Evolutionary conservation across 2,329 filamentous ascomycete genomes (phyloP), one percentile per base, ranked within the genome.

Genomic region (Fusarium lyarnte): DNA sequence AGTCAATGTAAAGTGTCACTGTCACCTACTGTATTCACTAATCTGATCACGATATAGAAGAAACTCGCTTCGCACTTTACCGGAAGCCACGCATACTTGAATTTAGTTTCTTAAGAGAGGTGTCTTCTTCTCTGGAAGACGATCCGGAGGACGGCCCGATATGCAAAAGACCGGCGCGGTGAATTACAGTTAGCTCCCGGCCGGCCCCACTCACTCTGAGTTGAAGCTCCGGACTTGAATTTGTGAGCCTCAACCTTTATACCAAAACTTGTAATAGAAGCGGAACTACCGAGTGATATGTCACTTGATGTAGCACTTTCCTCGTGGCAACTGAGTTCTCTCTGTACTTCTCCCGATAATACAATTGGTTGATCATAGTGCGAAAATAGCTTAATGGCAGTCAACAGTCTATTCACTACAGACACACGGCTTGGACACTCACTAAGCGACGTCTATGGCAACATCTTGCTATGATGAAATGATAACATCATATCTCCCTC

Each of bases 401-500:
- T 25, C n/a, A 23, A 46, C 3, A 45, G 53, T 46, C n/a, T 25
- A 25, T 21, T 12, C 6, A 21, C 8, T 16, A 5, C n/a, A 25
- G 29, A 35, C 17, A 45, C 38, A 55, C 52, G 38, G 38, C 17
- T 45, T 23, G 33, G 29, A 55, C 12, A 21, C 31, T 57, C 35
- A 29, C 35, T 23, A 42, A 54, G 29, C 14, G 41, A 19, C 33
- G 4, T 27, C 36, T 23, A 42, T 35, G 4, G 35, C 19, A 6
- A 29, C 16, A 27, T 35, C 17, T 23, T 36, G n/a, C 19, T 7
- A 29, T 43, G 42, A 66, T 51, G 43, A 29, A 29, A 65, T 21
- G 45, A 42, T 49, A 49, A 25, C 60, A 65, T 66, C 36, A 66
- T 66, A 23, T 36, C 6, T 23, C 9, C 17, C 25, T 39, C 14